phyloP scores from a whole-genome alignment of 768 basidiomycete species.

The Russula dissimulans region DNA sequence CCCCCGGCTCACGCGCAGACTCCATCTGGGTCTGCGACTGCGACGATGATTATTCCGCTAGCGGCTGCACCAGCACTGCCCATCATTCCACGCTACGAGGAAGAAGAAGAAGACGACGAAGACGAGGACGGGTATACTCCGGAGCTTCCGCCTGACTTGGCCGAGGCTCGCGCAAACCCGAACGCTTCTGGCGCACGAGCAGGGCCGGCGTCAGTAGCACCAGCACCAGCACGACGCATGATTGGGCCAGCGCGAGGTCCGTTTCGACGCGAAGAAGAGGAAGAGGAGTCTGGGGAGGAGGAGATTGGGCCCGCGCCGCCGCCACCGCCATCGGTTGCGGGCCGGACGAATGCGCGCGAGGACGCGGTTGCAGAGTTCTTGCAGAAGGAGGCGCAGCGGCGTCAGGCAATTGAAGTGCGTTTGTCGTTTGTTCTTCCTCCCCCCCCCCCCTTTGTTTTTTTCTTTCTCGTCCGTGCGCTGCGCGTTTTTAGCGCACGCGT shows the following conservation, averaged over 20 bases:
- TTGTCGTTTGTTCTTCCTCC: neutral
- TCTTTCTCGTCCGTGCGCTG: neutral
- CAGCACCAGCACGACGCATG: conserved; percentile 28
- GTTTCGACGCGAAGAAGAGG: conserved; percentile 27
- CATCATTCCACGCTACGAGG: conserved; percentile 5
- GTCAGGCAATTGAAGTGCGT: conserved; percentile 56
- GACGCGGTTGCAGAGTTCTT: conserved; percentile 77
- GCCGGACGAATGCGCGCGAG: conserved; percentile 23
- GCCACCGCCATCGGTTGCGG: neutral
- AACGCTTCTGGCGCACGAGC: neutral
- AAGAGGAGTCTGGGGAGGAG: conserved; percentile 54
- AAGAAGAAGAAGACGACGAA: conserved; percentile 37
- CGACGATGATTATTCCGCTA: conserved; percentile 13
- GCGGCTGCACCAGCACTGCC: neutral
- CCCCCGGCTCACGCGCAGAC: conserved; percentile 11
- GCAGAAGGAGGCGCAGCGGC: conserved; percentile 72
- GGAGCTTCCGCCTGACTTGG: conserved; percentile 63
- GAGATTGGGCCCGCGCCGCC: conserved; percentile 83
- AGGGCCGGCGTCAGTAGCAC: conserved; percentile 21
- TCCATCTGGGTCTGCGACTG: neutral
- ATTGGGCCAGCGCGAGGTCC: conserved; percentile 48
- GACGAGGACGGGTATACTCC: conserved; percentile 68
- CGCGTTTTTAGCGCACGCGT: neutral
- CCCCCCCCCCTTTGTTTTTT: too few species aligned
- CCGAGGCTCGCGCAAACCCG: conserved; percentile 32